Evolutionary conservation across 805 yeast species (phyloP).

Genomic region (Yarrowia osloensis): DNA sequence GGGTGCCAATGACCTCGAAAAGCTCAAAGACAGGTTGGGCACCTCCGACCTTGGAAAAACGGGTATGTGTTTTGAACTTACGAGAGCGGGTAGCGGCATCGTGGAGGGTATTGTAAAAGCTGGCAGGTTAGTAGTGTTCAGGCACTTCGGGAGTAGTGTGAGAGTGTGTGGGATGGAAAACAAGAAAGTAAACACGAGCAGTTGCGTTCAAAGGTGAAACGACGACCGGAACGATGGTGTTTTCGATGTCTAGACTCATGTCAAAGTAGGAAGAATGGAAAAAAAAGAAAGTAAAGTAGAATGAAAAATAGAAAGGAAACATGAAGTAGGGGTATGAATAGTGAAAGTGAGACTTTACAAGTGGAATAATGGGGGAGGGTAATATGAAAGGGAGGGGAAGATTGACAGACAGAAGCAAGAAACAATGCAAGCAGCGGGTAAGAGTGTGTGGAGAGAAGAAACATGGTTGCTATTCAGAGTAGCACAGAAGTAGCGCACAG

Average conservation of each 20-base stretch:
- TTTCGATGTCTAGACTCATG: conserved; percentile 5
- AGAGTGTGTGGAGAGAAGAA: too few species aligned
- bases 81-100: conserved; percentile 8
- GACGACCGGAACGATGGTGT: not conserved
- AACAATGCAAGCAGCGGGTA: too few species aligned
- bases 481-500: too few species aligned
- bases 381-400: too few species aligned
- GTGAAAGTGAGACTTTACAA: too few species aligned
- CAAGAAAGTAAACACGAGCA: not conserved
- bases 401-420: too few species aligned
- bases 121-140: conserved; percentile 7
- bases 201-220: not conserved
- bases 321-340: too few species aligned
- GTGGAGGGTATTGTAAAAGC: conserved; percentile 22
- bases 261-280: not conserved
- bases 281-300: not conserved
- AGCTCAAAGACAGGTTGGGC: not conserved
- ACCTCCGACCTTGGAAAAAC: not conserved
- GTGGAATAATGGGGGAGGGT: too few species aligned
- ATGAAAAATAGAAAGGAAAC: too few species aligned
- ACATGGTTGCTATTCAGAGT: too few species aligned
- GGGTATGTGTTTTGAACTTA: conserved; percentile 20
- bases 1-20: conserved; percentile 24
- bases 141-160: not conserved
- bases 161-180: not conserved